Conservation (phyloP, 805 yeast species). For the Candida parachauliodes region DNA sequence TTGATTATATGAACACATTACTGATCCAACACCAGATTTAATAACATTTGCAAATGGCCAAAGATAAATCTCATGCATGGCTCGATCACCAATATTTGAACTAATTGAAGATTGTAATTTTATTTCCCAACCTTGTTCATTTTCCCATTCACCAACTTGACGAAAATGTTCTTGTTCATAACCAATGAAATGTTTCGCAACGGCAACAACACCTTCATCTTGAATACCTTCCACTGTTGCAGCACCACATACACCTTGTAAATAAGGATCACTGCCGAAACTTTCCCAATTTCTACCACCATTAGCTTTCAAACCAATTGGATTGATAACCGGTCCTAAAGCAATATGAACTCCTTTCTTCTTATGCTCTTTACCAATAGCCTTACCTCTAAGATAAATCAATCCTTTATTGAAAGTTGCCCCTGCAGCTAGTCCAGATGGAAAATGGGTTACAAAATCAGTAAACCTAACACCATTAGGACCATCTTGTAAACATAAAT, state of each 20-base stretch:
- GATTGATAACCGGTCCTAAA: slow-evolving; percentile 58
- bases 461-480: slow-evolving; percentile 59
- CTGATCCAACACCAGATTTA: slow-evolving; percentile 55
- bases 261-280: slow-evolving; percentile 59
- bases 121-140: slow-evolving; percentile 42
- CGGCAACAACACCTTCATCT: slow-evolving; percentile 54
- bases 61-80: slow-evolving; percentile 57
- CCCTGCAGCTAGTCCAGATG: slow-evolving; percentile 58
- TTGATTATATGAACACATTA: slow-evolving; percentile 60
- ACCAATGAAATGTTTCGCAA: slow-evolving; percentile 55
- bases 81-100: slow-evolving; percentile 55
- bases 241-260: slow-evolving; percentile 53
- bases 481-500: slow-evolving; percentile 60
- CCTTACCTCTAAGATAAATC: slow-evolving; percentile 50
- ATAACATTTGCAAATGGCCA: slow-evolving; percentile 69
- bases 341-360: slow-evolving; percentile 53
- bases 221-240: slow-evolving; percentile 55
- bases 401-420: slow-evolving; percentile 54
- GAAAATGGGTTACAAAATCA: slow-evolving; percentile 54
- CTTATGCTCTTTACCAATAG: slow-evolving; percentile 53
- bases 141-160: slow-evolving; percentile 47
- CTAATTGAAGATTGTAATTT: slow-evolving; percentile 41
- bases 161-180: slow-evolving; percentile 63
- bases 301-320: slow-evolving; percentile 57
- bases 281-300: slow-evolving; percentile 69